A percentile compares a stretch with the other conserved stretches of the same genome.
phyloP scores from a whole-genome alignment of 2,329 filamentous ascomycete species.

The Botryosphaeria dothidea region DNA sequence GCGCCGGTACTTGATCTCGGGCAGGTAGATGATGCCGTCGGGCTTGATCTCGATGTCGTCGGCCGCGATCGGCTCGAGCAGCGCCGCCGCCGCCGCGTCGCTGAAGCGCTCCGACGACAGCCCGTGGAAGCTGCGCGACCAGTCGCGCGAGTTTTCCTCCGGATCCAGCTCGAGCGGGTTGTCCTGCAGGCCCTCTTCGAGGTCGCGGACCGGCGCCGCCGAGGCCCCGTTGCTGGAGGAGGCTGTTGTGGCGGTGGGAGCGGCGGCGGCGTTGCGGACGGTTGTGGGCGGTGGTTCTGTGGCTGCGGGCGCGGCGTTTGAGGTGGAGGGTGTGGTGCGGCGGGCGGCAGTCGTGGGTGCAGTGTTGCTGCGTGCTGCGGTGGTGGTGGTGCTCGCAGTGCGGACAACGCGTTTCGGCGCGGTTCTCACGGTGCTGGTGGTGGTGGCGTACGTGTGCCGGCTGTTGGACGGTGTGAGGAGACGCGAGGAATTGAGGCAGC shows the following conservation, averaged over 20 bases:
- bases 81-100: constrained; percentile 65
- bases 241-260: constrained; percentile 22
- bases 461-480: background rate
- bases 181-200: constrained; percentile 51
- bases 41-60: constrained; percentile 95
- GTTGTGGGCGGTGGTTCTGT: background rate
- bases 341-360: constrained; percentile 18
- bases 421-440: background rate
- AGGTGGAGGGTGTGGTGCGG: constrained; percentile 21
- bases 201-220: constrained; percentile 32
- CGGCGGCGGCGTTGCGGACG: constrained; percentile 1
- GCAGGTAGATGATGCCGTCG: constrained; percentile 92
- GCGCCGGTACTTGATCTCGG: constrained; percentile 95
- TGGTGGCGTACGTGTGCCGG: constrained; percentile 9
- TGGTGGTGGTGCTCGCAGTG: background rate
- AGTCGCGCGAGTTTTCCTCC: constrained; percentile 61
- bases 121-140: constrained; percentile 81
- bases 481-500: constrained; percentile 1
- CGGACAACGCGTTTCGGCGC: background rate
- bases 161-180: constrained; percentile 45
- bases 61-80: constrained; percentile 66
- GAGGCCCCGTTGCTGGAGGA: constrained; percentile 24
- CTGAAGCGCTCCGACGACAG: constrained; percentile 71
- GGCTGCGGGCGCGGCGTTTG: background rate
- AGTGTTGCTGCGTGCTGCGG: constrained; percentile 21